Percentiles rank a stretch among this genome's conserved stretches.
Conservation (phyloP, 2,329 filamentous ascomycete genomes). For the Fusarium sp. region DNA sequence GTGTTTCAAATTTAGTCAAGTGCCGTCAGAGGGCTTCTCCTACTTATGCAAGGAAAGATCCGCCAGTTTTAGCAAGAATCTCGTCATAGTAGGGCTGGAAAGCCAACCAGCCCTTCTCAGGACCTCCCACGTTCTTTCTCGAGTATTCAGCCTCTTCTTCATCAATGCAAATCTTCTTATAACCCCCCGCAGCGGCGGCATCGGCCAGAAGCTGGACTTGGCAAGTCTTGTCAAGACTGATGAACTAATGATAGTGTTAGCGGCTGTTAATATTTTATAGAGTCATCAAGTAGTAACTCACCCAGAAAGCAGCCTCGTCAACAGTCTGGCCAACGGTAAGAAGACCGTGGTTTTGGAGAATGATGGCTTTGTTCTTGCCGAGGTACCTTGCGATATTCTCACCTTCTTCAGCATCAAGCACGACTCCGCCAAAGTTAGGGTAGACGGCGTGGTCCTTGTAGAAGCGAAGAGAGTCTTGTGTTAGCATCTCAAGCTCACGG, state of each 20-base stretch:
- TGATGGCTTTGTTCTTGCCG: conserved; percentile 4
- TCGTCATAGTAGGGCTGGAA: conserved; percentile 1
- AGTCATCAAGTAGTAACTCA: background rate
- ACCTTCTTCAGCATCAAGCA: background rate
- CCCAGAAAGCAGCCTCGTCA: conserved; percentile 5
- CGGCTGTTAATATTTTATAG: no score
- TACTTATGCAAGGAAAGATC: background rate
- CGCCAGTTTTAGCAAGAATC: background rate
- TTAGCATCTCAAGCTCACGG: conserved; percentile 75
- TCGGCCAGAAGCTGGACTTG: background rate
- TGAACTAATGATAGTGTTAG: background rate
- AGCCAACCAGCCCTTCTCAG: background rate
- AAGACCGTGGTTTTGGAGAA: conserved; percentile 10
- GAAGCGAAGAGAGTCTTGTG: conserved; percentile 62
- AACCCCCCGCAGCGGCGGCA: background rate
- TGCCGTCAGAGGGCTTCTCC: no score
- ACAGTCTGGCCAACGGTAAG: conserved; percentile 8
- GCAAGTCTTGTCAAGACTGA: conserved; percentile 5
- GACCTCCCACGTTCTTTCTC: background rate
- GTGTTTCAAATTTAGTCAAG: no score
- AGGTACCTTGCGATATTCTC: background rate
- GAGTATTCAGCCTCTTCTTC: background rate
- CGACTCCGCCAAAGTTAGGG: conserved; percentile 3
- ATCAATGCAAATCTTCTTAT: background rate
- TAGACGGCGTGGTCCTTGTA: conserved; percentile 1